Evolutionary conservation across 1,284 basidiomycete species (phyloP).

Genomic region (Vanrija humicola): DNA sequence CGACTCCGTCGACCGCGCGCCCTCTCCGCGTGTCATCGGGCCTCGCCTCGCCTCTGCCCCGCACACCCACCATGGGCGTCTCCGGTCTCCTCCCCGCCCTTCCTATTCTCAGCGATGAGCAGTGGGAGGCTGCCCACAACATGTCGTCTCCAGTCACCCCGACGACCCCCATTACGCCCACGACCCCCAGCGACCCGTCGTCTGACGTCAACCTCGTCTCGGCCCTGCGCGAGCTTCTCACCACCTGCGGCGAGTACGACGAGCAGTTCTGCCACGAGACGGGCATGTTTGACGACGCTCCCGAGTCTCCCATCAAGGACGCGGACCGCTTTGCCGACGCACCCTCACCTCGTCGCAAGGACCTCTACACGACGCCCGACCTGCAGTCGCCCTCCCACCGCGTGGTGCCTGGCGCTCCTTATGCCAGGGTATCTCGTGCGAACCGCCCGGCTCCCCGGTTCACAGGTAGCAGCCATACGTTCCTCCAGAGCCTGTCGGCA

Average conservation of each 20-base stretch:
- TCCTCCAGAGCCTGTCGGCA: not conserved
- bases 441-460: not conserved
- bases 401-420: not conserved
- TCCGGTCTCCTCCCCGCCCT: constrained; percentile 20
- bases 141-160: constrained; percentile 6
- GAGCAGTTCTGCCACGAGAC: constrained; percentile 2
- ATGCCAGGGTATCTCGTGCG: not conserved
- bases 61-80: not conserved
- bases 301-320: not conserved
- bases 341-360: not conserved
- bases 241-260: constrained; percentile 16
- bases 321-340: constrained; percentile 7
- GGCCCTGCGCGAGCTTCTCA: constrained; percentile 17
- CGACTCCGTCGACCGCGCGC: constrained; percentile 6
- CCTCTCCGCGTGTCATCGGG: constrained; percentile 6
- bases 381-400: not conserved
- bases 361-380: not conserved
- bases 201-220: constrained; percentile 13
- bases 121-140: constrained; percentile 6
- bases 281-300: constrained; percentile 8
- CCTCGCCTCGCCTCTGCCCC: constrained; percentile 3
- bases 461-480: not conserved
- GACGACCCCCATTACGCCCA: constrained; percentile 10
- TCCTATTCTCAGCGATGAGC: constrained; percentile 16
- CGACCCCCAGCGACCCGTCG: not conserved